Percentiles rank a stretch among this genome's conserved stretches.
Conservation (phyloP, 345 rosid genomes). For the Trapa bicornis region DNA sequence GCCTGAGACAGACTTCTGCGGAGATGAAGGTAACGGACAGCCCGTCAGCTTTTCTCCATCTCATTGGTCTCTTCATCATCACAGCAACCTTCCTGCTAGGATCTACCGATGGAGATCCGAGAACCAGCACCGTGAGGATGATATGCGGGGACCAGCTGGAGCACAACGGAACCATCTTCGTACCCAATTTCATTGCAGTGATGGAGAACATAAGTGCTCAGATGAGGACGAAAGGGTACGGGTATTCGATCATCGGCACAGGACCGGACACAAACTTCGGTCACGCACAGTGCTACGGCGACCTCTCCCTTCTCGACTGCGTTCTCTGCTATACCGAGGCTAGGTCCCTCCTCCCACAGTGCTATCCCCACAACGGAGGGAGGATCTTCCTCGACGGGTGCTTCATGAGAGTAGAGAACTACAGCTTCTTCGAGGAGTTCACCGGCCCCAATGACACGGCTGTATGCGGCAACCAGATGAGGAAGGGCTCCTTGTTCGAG, state of each 20-base stretch:
- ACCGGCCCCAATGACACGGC: conserved; percentile 46
- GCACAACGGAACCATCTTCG: conserved; percentile 47
- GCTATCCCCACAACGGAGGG: conserved; percentile 74
- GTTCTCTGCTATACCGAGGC: conserved; percentile 88
- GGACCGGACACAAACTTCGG: conserved; percentile 66
- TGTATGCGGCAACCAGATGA: conserved; percentile 52
- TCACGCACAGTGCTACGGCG: conserved; percentile 81
- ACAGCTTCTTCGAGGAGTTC: conserved; percentile 60
- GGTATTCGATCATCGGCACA: conserved; percentile 48
- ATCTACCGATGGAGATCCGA: conserved; percentile 38
- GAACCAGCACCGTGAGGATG: conserved; percentile 33
- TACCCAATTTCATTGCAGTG: conserved; percentile 59
- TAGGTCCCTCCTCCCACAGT: conserved; percentile 69
- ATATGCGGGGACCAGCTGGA: conserved; percentile 36
- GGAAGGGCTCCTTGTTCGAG: conserved; percentile 26
- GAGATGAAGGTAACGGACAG: conserved; percentile 13
- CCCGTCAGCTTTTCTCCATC: background rate
- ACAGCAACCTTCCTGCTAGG: conserved; percentile 8
- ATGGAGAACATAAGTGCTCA: conserved; percentile 78
- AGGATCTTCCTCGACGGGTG: conserved; percentile 83
- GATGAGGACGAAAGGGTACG: conserved; percentile 45
- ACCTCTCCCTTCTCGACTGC: conserved; percentile 68
- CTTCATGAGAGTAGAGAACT: conserved; percentile 85
- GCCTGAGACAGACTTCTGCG: background rate
- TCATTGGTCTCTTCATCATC: conserved; percentile 10